These are phyloP conservation scores for Salix arbutifolia DNA, from an alignment of 345 rosid genomes.

Conservation along the genomic window DNA sequence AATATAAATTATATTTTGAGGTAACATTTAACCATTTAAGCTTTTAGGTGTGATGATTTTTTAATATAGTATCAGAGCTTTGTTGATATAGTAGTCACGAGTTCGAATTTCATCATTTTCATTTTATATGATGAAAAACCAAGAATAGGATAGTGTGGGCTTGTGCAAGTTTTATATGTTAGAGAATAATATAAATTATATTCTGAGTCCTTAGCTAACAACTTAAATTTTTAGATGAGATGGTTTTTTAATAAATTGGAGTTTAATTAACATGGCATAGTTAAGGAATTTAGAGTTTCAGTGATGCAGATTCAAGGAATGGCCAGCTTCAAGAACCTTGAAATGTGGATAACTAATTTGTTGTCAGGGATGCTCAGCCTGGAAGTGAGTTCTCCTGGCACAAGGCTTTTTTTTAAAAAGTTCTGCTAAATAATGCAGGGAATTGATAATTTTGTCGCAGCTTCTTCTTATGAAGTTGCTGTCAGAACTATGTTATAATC, in stretches of 20 bases:
- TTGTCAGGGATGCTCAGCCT: background rate
- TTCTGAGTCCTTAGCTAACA: too few species aligned
- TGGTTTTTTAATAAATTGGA: background rate
- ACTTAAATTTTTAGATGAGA: too few species aligned
- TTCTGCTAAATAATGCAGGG: background rate
- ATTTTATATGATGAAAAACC: too few species aligned
- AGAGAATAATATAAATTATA: too few species aligned
- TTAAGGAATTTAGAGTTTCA: background rate
- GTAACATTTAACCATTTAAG: too few species aligned
- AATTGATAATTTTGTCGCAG: background rate
- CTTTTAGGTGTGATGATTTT: too few species aligned
- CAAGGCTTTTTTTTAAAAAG: background rate
- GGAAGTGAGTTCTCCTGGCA: background rate
- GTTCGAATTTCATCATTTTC: too few species aligned
- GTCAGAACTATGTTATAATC: background rate
- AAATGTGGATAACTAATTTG: background rate
- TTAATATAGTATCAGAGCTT: too few species aligned
- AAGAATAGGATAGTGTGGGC: too few species aligned
- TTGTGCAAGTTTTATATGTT: too few species aligned
- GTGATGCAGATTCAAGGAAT: background rate
- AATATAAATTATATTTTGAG: too few species aligned
- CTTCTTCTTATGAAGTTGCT: background rate
- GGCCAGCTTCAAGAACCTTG: background rate
- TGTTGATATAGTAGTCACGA: too few species aligned
- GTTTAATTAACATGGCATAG: background rate